Conservation (phyloP, 78 protist genomes). For the Emiliania huxleyi region DNA sequence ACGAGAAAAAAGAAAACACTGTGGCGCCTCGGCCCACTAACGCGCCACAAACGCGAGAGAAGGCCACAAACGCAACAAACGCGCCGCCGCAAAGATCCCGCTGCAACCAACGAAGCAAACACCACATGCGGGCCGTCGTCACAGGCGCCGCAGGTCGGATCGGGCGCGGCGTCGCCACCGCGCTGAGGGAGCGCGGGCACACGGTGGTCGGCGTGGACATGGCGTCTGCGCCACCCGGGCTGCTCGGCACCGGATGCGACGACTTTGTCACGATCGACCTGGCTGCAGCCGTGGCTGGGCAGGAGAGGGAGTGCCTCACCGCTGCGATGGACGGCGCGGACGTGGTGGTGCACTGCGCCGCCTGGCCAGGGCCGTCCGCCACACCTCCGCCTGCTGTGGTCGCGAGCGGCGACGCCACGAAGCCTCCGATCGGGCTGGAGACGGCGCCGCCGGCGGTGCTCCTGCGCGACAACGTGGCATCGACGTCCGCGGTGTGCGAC, state of each 20-base stretch:
- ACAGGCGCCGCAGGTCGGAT: constrained; percentile 27
- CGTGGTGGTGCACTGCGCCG: constrained; percentile 24
- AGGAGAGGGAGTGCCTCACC: not conserved
- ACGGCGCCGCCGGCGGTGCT: not conserved
- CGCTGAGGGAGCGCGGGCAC: not conserved
- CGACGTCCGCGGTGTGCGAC: constrained; percentile 11
- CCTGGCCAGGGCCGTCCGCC: constrained; percentile 29
- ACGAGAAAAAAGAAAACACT: too few relatives aligned
- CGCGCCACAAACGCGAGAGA: too few relatives aligned
- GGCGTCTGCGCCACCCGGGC: not conserved
- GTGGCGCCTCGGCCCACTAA: too few relatives aligned
- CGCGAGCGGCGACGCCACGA: not conserved
- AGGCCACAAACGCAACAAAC: too few relatives aligned
- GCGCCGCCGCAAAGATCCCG: too few relatives aligned
- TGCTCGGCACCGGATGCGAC: not conserved
- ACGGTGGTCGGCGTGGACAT: not conserved
- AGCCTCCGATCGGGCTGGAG: not conserved
- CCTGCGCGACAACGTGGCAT: constrained; percentile 18
- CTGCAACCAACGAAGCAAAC: too few relatives aligned
- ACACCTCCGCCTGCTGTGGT: constrained; percentile 24
- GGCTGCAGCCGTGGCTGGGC: not conserved
- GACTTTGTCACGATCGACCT: not conserved
- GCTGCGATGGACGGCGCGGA: not conserved
- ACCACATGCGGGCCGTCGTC: not conserved
- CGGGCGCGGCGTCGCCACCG: constrained; percentile 8